phyloP scores from a whole-genome alignment of 2,329 filamentous ascomycete species.

The Penicillium expansum region DNA sequence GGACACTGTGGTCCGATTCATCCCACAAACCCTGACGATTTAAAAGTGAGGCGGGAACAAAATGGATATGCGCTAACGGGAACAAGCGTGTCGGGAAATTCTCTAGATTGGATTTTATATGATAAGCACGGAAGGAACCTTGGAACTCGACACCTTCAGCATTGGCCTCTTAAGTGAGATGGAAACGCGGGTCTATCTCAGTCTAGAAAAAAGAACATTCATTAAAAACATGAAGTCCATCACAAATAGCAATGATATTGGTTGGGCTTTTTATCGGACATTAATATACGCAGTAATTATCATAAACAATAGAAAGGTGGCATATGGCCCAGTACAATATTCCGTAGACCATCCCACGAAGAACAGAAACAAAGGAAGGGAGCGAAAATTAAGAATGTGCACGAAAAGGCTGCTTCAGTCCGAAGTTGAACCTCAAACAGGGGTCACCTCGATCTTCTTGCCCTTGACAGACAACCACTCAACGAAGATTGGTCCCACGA shows the following conservation, averaged over 20 bases:
- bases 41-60: no score
- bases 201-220: no score
- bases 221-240: neutral
- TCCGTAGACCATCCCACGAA: neutral
- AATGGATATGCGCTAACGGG: no score
- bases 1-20: no score
- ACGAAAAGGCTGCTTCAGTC: conserved; percentile 2
- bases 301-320: neutral
- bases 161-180: neutral
- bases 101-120: no score
- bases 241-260: neutral
- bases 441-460: conserved; percentile 27
- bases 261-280: neutral
- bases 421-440: conserved; percentile 5
- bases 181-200: neutral
- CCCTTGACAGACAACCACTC: conserved; percentile 45
- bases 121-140: no score
- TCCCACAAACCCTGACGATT: no score
- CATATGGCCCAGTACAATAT: conserved; percentile 6
- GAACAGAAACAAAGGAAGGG: neutral
- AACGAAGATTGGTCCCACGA: conserved; percentile 36
- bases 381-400: conserved; percentile 11
- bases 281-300: neutral
- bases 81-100: no score
- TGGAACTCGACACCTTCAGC: no score